Evolutionary conservation across 805 yeast genomes (phyloP).

Genomic region (Sugiyamaella valdiviana): DNA sequence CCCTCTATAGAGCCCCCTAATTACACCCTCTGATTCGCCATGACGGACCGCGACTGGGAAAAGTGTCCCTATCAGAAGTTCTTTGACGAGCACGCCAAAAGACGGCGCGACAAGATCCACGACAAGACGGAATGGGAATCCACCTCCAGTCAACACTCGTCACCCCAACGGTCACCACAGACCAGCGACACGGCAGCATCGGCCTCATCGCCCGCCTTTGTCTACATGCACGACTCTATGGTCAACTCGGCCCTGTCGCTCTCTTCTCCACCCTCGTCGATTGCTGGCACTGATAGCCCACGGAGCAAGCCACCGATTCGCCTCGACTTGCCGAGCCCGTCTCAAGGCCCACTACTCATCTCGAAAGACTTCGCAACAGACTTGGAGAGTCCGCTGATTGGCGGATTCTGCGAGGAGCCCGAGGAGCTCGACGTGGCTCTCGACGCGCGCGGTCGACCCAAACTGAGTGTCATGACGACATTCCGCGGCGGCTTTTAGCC

Average conservation of each 20-base stretch:
- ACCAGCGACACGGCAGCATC: too few species aligned
- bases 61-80: slow-evolving; percentile 16
- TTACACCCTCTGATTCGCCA: not conserved
- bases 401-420: slow-evolving; percentile 12
- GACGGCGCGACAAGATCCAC: not conserved
- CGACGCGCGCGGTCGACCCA: slow-evolving; percentile 13
- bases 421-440: slow-evolving; percentile 10
- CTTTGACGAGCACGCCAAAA: slow-evolving; percentile 9
- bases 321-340: not conserved
- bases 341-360: not conserved
- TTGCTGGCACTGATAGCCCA: not conserved
- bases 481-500: slow-evolving; percentile 12
- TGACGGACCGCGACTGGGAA: slow-evolving; percentile 7
- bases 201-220: not conserved
- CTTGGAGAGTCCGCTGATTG: not conserved
- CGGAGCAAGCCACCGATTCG: not conserved
- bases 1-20: too few species aligned
- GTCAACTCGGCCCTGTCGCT: not conserved
- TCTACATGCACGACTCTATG: slow-evolving; percentile 2
- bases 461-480: slow-evolving; percentile 9
- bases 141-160: not conserved
- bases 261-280: slow-evolving; percentile 3
- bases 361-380: not conserved
- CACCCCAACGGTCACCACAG: too few species aligned
- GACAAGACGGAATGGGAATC: too few species aligned